Evolutionary conservation across 2,329 filamentous ascomycete species (phyloP), one percentile per base, ranked within the genome.

Genomic region (Verticillium dahliae): DNA sequence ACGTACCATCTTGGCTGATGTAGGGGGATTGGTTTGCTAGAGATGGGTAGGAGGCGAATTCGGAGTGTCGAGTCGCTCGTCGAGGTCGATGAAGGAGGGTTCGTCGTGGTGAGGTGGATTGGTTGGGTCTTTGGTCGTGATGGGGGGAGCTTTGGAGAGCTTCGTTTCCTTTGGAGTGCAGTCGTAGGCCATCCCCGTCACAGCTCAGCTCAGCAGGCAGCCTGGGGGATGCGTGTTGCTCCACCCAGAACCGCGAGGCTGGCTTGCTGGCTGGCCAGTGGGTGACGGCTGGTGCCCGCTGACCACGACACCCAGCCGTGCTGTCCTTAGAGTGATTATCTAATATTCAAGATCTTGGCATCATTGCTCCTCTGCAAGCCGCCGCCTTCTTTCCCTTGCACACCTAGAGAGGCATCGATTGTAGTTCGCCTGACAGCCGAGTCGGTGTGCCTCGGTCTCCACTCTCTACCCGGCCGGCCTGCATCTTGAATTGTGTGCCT

Each of bases 171-270:
- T 37, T 37, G 45, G 45, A 50, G 45, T 50, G 45, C n/a, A 27
- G 45, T 50, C 22, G 18, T 10, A 50, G 45, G n/a, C 45, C 22
- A 11, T n/a, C 9, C 45, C 45, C 7, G 35, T 37, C 45, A 7
- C 39, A 18, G 39, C 39, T 10, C 18, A 37, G 35, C 45, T 18
- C 45, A 50, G 45, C 75, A 78, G 76, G 76, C 76, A 78, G 73
- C 75, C 75, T 71, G 73, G 69, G 72, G 76, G 27, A 27, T 78
- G 75, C 75, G 75, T 74, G 69, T 70, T 70, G 68, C 69, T 59
- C 27, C 31, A 33, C 22, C 33, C 6, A 27, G 27, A 27, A 27
- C 7, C 31, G 58, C 58, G 45, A 59, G 58, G 58, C 58, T 59
- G 58, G 41, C 57, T 13, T 13, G 22, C 27, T 33, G 39, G 39